A percentile compares a stretch with the other conserved stretches of the same genome.
Conservation (phyloP, 1,284 basidiomycete genomes). For the Ustilago esculenta region DNA sequence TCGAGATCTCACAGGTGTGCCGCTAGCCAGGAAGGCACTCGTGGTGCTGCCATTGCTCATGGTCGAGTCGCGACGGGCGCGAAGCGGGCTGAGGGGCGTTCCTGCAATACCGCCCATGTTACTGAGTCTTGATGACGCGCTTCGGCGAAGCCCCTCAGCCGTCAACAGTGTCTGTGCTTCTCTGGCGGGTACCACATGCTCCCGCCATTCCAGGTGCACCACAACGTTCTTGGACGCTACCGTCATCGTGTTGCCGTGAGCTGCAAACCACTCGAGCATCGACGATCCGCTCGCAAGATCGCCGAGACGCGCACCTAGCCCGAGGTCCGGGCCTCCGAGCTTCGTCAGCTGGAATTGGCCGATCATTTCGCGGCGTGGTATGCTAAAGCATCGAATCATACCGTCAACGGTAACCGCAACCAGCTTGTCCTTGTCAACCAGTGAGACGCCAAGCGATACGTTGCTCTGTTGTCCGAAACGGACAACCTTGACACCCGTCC, state of each 20-base stretch:
- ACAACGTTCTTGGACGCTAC: conserved; percentile 88
- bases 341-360: conserved; percentile 87
- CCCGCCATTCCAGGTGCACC: conserved; percentile 85
- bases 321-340: conserved; percentile 71
- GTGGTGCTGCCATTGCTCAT: conserved; percentile 42
- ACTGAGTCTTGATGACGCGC: conserved; percentile 33
- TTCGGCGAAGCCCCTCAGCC: conserved; percentile 27
- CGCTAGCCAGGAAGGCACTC: conserved; percentile 1
- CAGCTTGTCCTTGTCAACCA: conserved; percentile 76
- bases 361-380: conserved; percentile 85
- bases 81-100: conserved; percentile 29
- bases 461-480: conserved; percentile 92
- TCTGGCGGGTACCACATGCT: conserved; percentile 69
- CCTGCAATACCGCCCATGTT: conserved; percentile 7
- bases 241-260: conserved; percentile 87
- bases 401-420: conserved; percentile 91
- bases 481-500: conserved; percentile 80
- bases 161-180: conserved; percentile 21
- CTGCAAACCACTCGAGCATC: conserved; percentile 76
- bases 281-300: conserved; percentile 40
- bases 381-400: conserved; percentile 87
- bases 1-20: conserved; percentile 18
- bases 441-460: conserved; percentile 86
- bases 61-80: conserved; percentile 43
- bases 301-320: conserved; percentile 32